Percentiles rank a stretch among this genome's conserved stretches.
phyloP scores from a whole-genome alignment of 2,329 filamentous ascomycete genomes.

The Paraphoma sp. region DNA sequence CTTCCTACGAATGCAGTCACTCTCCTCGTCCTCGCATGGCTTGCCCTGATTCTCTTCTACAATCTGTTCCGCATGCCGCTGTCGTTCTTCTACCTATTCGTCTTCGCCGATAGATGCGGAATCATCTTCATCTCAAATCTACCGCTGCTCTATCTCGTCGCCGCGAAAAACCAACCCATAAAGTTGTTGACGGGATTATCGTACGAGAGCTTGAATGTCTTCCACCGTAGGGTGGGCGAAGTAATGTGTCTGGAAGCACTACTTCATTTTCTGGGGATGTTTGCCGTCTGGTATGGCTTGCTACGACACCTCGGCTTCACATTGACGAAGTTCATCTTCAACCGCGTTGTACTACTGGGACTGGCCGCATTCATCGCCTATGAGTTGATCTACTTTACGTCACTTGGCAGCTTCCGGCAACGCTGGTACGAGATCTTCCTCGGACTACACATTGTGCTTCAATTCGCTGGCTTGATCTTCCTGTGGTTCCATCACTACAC shows the following conservation, averaged over 20 bases:
- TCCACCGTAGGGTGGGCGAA: constrained; percentile 70
- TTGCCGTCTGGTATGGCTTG: constrained; percentile 61
- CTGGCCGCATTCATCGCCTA: constrained; percentile 64
- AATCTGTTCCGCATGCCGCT: constrained; percentile 61
- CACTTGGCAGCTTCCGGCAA: constrained; percentile 65
- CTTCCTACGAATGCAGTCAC: constrained; percentile 65
- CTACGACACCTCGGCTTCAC: constrained; percentile 59
- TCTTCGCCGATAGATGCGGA: constrained; percentile 65
- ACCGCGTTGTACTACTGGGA: constrained; percentile 61
- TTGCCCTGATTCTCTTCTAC: constrained; percentile 65
- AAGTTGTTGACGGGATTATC: constrained; percentile 67
- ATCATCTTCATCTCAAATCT: constrained; percentile 60
- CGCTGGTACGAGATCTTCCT: constrained; percentile 70
- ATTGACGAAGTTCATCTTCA: constrained; percentile 59
- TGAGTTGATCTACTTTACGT: constrained; percentile 67
- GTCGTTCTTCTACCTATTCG: constrained; percentile 59
- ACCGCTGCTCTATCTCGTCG: constrained; percentile 66
- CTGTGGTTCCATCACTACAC: constrained; percentile 66
- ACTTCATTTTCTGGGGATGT: constrained; percentile 63
- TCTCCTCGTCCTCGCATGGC: constrained; percentile 58
- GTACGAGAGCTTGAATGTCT: constrained; percentile 70
- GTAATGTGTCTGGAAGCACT: constrained; percentile 66
- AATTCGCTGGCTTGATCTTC: constrained; percentile 61
- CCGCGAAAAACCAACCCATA: constrained; percentile 71
- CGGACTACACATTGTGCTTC: constrained; percentile 63